Evolutionary conservation across 1,139 yeast species (phyloP), one percentile per base, ranked within the genome.

Genomic region (Geotrichum carabidarum): DNA sequence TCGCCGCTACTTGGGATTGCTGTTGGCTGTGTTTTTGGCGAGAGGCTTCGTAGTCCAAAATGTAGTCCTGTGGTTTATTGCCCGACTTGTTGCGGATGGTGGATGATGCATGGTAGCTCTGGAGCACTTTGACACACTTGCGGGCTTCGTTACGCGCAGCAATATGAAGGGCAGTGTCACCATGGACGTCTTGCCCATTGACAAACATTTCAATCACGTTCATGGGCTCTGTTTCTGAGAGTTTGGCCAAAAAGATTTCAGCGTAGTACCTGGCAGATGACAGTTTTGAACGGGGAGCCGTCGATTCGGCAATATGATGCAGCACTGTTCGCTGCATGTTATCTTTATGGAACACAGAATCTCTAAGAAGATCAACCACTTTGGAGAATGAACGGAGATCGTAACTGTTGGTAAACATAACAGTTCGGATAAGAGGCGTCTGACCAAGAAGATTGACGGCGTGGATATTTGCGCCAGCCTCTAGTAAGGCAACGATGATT

Each of bases 111-210:
- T 85, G 87, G 68, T 86, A 84, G 42, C 81, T 78, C 14, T 89
- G 71, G 51, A 93, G 75, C 0, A 86, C 82, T 60, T 84, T 83
- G 63, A 87, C 85, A 59, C 93, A 82, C 64, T 83, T 82, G 61
- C 83, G 81, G 54, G 93, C 88, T 45, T 85, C 80, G 64, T 85
- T 81, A 55, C 82, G 80, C 1, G 95, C 86, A 32, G 93, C 85
- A 46, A 91, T 78, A 64, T 91, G 96, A 55, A 90, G 74, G 0
- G 96, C 95, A 0, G 96, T 87, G 66, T 91, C 89, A 0, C 98
- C 98, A 61, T 84, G 82, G 32, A 74, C 71, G 68, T 93, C 97
- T 63, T 86, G 94, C 54, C 82, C 81, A 67, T 90, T 86, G 48
- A 89, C 73, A 63, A 88, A 82, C 27, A 73, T 71, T 17, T 75